Conservation (phyloP, 2,329 filamentous ascomycete species). For the Thielaviopsis cerberus region DNA sequence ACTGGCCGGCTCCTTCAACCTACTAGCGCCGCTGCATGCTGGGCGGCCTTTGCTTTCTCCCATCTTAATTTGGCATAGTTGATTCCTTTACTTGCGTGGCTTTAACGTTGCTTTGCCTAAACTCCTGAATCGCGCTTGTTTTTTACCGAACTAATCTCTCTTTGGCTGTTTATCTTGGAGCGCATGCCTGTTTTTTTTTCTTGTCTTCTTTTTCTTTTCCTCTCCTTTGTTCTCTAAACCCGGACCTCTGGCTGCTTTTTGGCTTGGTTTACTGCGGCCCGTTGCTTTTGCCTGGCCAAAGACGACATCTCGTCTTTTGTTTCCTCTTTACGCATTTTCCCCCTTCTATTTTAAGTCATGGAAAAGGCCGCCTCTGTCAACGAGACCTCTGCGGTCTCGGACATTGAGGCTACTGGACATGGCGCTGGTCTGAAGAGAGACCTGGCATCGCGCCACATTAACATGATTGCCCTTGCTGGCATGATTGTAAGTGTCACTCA, state of each 20-base stretch:
- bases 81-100: too few species aligned
- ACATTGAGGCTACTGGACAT: neutral
- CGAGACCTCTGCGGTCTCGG: neutral
- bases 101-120: too few species aligned
- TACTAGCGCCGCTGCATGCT: neutral
- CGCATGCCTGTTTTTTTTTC: too few species aligned
- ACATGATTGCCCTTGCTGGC: constrained; percentile 23
- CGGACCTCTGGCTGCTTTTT: too few species aligned
- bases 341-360: neutral
- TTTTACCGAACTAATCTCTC: too few species aligned
- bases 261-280: too few species aligned
- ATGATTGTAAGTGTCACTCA: constrained; percentile 11
- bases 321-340: neutral
- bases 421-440: constrained; percentile 11
- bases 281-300: too few species aligned
- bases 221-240: too few species aligned
- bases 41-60: too few species aligned
- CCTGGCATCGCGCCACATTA: constrained; percentile 17
- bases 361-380: neutral
- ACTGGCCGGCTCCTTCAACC: neutral
- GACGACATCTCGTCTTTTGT: neutral
- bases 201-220: neutral
- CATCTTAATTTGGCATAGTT: too few species aligned
- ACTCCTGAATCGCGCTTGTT: too few species aligned
- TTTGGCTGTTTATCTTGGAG: too few species aligned